Conservation (phyloP, 305 asterid species). For the Fraxinus sp. region DNA sequence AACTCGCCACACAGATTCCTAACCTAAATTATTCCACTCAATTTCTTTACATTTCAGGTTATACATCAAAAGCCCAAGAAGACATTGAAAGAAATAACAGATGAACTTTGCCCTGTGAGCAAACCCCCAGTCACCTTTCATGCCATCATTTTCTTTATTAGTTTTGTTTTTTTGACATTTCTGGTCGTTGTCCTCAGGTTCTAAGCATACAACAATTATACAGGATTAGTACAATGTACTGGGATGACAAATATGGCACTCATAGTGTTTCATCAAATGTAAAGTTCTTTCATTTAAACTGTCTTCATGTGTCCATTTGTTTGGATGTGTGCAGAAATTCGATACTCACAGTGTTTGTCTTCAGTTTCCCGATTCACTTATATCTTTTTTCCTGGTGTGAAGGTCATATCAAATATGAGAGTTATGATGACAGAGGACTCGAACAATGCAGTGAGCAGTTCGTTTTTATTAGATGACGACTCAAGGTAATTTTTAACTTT, state of each 20-base stretch:
- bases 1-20: slow-evolving; percentile 10
- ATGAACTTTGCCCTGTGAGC: slow-evolving; percentile 94
- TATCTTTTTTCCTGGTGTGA: not conserved
- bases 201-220: not conserved
- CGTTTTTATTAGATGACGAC: slow-evolving; percentile 92
- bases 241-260: not conserved
- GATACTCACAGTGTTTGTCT: not conserved
- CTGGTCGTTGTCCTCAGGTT: not conserved
- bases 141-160: not conserved
- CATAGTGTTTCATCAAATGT: not conserved
- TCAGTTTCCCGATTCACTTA: not conserved
- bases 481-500: slow-evolving; percentile 57
- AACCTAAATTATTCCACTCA: slow-evolving; percentile 7
- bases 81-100: slow-evolving; percentile 79
- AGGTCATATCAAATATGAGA: slow-evolving; percentile 94
- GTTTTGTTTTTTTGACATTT: not conserved
- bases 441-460: slow-evolving; percentile 84
- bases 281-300: not conserved
- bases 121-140: not conserved
- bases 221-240: not conserved
- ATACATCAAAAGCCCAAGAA: slow-evolving; percentile 99
- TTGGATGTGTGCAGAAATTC: slow-evolving; percentile 8
- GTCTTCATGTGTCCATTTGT: not conserved
- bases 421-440: slow-evolving; percentile 92
- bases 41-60: slow-evolving; percentile 53